Percentiles rank a stretch among this genome's conserved stretches.
phyloP scores from a whole-genome alignment of 78 protist species.

The Dictyostelium brefeldianum region DNA sequence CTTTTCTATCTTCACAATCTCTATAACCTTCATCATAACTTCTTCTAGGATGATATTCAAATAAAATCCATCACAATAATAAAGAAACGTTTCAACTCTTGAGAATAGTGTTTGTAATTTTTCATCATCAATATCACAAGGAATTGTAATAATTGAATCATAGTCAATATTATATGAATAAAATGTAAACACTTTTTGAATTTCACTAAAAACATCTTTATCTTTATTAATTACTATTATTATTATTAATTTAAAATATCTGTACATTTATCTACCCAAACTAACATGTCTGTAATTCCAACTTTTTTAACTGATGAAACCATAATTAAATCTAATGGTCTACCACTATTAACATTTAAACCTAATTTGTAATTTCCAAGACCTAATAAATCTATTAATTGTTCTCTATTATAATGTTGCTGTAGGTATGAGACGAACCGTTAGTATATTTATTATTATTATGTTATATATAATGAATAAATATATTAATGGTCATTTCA shows the following conservation, averaged over 20 bases:
- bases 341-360: background rate
- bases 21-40: background rate
- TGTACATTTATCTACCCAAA: constrained; percentile 29
- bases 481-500: background rate
- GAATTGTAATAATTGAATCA: background rate
- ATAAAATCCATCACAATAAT: background rate
- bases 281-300: background rate
- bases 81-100: background rate
- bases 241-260: no score
- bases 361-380: background rate
- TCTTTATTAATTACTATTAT: no score
- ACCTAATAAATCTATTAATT: constrained; percentile 34
- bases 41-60: no score
- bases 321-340: constrained; percentile 20
- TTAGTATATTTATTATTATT: background rate
- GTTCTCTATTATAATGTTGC: background rate
- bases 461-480: background rate
- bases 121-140: background rate
- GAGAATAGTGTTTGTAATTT: background rate
- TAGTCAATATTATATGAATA: background rate
- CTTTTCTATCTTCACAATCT: background rate
- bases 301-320: background rate
- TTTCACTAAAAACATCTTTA: no score
- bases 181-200: no score
- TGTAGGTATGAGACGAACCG: background rate